Evolutionary conservation across 129 eudicot species (phyloP), one percentile per base, ranked within the genome.

Genomic region (Helichrysum umbraculigerum): DNA sequence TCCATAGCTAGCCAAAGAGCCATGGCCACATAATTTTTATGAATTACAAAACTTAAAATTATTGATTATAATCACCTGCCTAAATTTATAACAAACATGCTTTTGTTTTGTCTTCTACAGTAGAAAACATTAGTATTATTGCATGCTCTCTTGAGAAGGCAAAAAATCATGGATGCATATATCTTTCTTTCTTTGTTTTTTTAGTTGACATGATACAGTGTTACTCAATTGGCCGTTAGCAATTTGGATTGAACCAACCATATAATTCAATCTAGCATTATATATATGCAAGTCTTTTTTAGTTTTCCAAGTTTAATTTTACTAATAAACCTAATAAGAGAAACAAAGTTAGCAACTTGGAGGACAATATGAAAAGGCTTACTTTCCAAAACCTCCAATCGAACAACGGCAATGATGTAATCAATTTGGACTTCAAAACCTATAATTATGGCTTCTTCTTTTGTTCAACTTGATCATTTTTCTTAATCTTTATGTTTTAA

Each of bases 321-420:
- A 30, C 1, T 63, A 33, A 63, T 7, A 15, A 10, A 63, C 15
- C 41, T 22, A 63, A 33, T 30, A 29, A 17, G 29, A 30, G 68
- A 63, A 29, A 63, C 68, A 63, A 25, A 63, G 19, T 30, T 17
- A 1, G 3, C 21, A 54, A 54, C 21, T n/a, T 5, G 21, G 58
- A 52, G 2, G 59, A 52, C 4, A 51, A 9, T 51, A 19, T 15
- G 12, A 63, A 33, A 63, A 30, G 12, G 41, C 5, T 29, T 25
- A 30, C 68, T 63, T 29, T 29, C 15, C 37, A 63, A 30, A 30
- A 30, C 35, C 1, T 63, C 39, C 68, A 62, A 29, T 62, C 29
- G 19, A 29, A 30, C 68, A 16, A 63, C 0, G 20, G 35, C 68
- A 63, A 62, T 62, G 68, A 28, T 62, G 68, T 62, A 62, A 63